Base-by-base conservation (phyloP, 2,329 filamentous ascomycete genomes). In the Claviceps sp. region DNA sequence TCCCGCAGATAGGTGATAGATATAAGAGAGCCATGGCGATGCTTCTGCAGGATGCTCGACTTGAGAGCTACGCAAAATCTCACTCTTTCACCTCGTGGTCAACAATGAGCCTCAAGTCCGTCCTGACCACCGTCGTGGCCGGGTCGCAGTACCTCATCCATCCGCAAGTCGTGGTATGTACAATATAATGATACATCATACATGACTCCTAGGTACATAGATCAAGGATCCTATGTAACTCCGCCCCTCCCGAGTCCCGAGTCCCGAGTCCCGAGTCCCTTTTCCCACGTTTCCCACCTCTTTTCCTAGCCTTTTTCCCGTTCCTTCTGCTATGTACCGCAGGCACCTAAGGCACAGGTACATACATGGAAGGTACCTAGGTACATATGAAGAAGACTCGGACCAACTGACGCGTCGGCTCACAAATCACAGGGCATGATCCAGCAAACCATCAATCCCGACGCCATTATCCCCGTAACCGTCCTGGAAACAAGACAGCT, bases 401-500 rank as follows among this genome's bases (percentile, higher is more conserved):
- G 17, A 40, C 7, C 39, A 29, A 45, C 23, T 45, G 23, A 53
- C 49, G 20, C n/a, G 8, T 17, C 47, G 16, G 29, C 34, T 38
- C 54, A 22, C 16, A 3, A 34, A 14, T 13, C 22, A 6, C 23
- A 71, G 68, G 69, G 68, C 49, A 62, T 63, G 20, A 69, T 71
- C n/a, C 60, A 69, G 52, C 66, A 69, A 54, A 68, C 64, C 36
- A 70, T 71, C 53, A 66, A 69, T 22, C 63, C 69, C 0, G 68
- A 71, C 52, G 65, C 63, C 49, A 58, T 71, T 13, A 59, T 71
- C 16, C 69, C 69, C 8, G 66, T 71, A 20, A 70, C 68, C 13
- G 61, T 71, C 5, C 61, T 71, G 6, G 63, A 63, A 26, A 65
- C 68, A 0, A 58, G 64, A 4, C 67, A 71, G 56, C 58, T 71